Base-by-base conservation (phyloP, 2,329 filamentous ascomycete species). In the Sclerotinia glacialis region DNA sequence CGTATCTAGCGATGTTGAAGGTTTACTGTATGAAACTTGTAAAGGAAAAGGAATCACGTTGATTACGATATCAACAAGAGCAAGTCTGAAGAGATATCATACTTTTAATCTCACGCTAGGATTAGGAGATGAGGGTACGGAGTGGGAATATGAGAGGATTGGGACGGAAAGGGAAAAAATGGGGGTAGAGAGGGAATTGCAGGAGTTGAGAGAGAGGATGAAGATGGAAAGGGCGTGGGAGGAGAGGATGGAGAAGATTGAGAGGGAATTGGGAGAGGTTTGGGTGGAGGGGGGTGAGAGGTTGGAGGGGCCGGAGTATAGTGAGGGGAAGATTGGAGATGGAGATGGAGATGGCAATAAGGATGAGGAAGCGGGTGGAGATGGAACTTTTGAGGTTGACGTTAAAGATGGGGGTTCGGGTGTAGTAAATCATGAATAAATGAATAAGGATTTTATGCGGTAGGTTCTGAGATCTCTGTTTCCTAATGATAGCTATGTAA, bases 41-140 rank as follows among this genome's bases (percentile, higher is more conserved):
- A 99, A 99, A 79, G 90, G 93, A 69, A 90, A 89, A 75, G 94
- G 94, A 0, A 98, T 98, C 72, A 99, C 95, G 1, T 81, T 99
- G 4, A 95, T 99, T 73, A 99, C 95, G 0, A 94, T 99, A 68
- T 97, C 93, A 1, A 99, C 95, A 0, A 89, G 95, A 53, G 94
- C 92, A 18, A 96, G 92, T 28, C 84, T 99, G 67, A 97, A 97
- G 79, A 93, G 94, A 75, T 98, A 98, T 76, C 95, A 99, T 79
- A 93, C 89, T 0, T 97, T 88, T 79, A 96, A 96, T 72, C 86
- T 99, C 12, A 89, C 89, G 3, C 86, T 99, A 5, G 93, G 93
- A 37, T 80, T 90, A 67, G 94, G 93, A 62, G 87, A 91, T 21
- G 85, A 87, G 61, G 92, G 90, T n/a, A 89, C 91, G 65, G 90